A percentile compares a stretch with the other conserved stretches of the same genome.
Evolutionary conservation across 176 grass and related monocot genomes (phyloP).

Genomic region (Carex scoparia): DNA sequence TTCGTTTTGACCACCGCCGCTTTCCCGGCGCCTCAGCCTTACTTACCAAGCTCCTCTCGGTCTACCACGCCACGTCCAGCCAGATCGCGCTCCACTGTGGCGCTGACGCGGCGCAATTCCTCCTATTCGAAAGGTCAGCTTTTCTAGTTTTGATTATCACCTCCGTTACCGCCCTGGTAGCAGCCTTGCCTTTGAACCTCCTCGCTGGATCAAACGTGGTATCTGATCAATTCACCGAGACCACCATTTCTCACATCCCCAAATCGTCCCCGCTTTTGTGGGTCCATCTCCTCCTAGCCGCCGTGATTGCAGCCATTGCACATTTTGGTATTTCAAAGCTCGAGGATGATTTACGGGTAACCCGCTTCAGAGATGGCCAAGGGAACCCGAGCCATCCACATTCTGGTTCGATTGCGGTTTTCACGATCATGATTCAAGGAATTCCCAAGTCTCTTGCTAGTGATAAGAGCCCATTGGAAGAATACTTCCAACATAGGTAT

Average conservation of each 20-base stretch:
- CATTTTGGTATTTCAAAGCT: conserved; percentile 75
- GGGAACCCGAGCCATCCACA: conserved; percentile 91
- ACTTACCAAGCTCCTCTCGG: conserved; percentile 82
- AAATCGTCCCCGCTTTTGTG: conserved; percentile 67
- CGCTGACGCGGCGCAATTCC: conserved; percentile 94
- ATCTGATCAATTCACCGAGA: conserved; percentile 75
- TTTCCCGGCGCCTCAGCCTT: conserved; percentile 86
- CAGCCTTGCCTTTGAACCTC: conserved; percentile 70
- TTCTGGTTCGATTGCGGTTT: conserved; percentile 73
- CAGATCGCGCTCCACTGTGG: conserved; percentile 99
- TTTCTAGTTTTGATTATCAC: conserved; percentile 73
- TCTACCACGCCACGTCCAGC: conserved; percentile 79
- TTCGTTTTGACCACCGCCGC: conserved; percentile 89
- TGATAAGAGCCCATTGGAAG: conserved; percentile 65
- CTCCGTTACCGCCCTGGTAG: conserved; percentile 37
- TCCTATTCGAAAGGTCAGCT: conserved; percentile 87
- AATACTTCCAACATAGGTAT: conserved; percentile 92
- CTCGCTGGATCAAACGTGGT: conserved; percentile 59
- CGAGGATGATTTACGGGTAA: conserved; percentile 88
- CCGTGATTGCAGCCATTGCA: conserved; percentile 54
- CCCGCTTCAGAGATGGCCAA: conserved; percentile 86
- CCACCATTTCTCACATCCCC: conserved; percentile 87
- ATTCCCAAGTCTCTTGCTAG: conserved; percentile 72
- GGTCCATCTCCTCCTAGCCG: conserved; percentile 78
- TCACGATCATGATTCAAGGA: conserved; percentile 96